Evolutionary conservation across 2,329 filamentous ascomycete species (phyloP).

Genomic region (Zasmidium citrigriseum): DNA sequence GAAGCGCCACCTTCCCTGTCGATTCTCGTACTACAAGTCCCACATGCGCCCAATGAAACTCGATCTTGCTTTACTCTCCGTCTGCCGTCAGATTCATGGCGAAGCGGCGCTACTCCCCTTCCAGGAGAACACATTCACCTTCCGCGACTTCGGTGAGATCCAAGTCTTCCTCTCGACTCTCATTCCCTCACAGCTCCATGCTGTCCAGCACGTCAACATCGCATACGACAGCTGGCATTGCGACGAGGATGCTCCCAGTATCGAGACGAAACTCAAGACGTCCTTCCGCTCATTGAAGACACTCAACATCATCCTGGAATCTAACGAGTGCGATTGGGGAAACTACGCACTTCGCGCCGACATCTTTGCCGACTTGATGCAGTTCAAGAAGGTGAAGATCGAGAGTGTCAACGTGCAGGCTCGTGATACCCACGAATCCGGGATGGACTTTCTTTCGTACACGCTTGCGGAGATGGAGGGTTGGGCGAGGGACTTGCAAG

Average conservation of each 20-base stretch:
- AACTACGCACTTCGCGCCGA: neutral
- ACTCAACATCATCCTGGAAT: neutral
- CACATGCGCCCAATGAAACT: neutral
- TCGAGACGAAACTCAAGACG: neutral
- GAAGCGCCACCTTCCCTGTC: neutral
- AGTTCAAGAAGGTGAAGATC: neutral
- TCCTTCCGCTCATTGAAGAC: neutral
- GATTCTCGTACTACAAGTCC: neutral
- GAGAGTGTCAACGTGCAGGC: neutral
- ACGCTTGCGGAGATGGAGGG: neutral
- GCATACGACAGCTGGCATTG: neutral
- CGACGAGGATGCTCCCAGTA: neutral
- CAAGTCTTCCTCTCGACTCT: neutral
- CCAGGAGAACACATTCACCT: constrained; percentile 6
- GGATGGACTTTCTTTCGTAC: neutral
- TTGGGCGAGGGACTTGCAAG: neutral
- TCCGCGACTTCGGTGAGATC: constrained; percentile 1
- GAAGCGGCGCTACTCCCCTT: constrained; percentile 8
- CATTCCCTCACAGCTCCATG: neutral
- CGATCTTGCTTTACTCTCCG: neutral
- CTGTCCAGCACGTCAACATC: neutral
- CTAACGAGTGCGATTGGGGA: neutral
- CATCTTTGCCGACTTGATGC: neutral
- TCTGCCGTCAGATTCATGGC: constrained; percentile 8
- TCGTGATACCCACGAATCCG: neutral